Base-by-base conservation (phyloP, 2,329 filamentous ascomycete genomes). In the Penicillium concentricum region DNA sequence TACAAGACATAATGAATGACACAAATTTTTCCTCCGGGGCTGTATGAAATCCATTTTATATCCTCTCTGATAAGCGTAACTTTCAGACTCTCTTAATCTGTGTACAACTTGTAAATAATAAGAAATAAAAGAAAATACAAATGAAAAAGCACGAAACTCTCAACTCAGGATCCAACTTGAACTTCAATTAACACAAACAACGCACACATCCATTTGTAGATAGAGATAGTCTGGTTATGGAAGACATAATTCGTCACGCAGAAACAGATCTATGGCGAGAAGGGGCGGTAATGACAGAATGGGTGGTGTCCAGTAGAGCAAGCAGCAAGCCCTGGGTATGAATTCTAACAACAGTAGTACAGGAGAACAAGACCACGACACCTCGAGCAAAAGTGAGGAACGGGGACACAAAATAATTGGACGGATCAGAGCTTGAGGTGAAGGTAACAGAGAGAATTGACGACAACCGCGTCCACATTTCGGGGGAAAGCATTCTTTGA, bases 261-360 rank as follows among this genome's bases (percentile, higher is more conserved):
- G 35, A 43, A 51, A 41, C 41, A 48, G 20, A 52, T 55, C 53
- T 55, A 55, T 35, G 32, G 34, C 26, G 18, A 43, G 15, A 39
- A 20, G 9, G 12, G 15, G 15, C 37, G 43, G 55, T 57, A 57
- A 57, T 10, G 55, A 57, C 51, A 47, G 55, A 48, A 35, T 24
- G 44, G 24, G 37, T 32, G 37, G 30, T 35, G 37, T 52, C 34
- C 48, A 26, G 51, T 42, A 46, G 41, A 46, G 32, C 38, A 37
- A 46, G 32, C 38, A 37, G 28, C 37, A 51, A 44, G 52, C 54
- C 42, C 26, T 38, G 55, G 55, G 55, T 57, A 57, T 57, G 55
- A 54, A 57, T 47, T 57, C 55, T 57, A 57, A 54, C 54, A 56
- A 56, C 48, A 56, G 54, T 56, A 56, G 48, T 52, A 56, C 48